A percentile compares a stretch with the other conserved stretches of the same genome.
phyloP scores from a whole-genome alignment of 768 basidiomycete genomes.

The Tricholoma furcatifolium region DNA sequence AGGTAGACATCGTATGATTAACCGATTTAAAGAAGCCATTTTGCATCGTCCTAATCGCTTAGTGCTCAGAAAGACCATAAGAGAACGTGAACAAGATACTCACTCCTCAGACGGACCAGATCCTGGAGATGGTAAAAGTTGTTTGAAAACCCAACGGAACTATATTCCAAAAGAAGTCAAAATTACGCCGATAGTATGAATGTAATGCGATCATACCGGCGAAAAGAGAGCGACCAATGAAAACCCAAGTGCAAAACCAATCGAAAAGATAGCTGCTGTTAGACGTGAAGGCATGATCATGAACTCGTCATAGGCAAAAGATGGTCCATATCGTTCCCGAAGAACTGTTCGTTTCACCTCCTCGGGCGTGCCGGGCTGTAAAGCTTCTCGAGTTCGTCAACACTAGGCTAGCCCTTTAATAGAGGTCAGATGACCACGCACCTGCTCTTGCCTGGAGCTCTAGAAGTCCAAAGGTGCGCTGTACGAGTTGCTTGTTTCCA shows the following conservation, averaged over 20 bases:
- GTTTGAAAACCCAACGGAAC: constrained; percentile 58
- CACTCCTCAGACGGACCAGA: constrained; percentile 67
- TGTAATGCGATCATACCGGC: constrained; percentile 33
- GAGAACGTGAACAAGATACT: constrained; percentile 20
- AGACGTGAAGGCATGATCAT: constrained; percentile 37
- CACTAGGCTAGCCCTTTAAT: not conserved
- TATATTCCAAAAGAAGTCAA: constrained; percentile 20
- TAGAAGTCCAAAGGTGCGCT: constrained; percentile 46
- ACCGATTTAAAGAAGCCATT: constrained; percentile 60
- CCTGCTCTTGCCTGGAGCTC: constrained; percentile 30
- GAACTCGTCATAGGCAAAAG: constrained; percentile 80
- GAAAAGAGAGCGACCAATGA: constrained; percentile 30
- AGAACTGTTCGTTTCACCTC: constrained; percentile 18
- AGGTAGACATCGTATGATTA: constrained; percentile 68
- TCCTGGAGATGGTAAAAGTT: constrained; percentile 50
- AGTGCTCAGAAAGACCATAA: not conserved
- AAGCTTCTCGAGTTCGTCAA: not conserved
- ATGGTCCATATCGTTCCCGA: constrained; percentile 55
- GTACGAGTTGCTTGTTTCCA: constrained; percentile 41
- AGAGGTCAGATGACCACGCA: constrained; percentile 4
- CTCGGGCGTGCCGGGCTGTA: not conserved
- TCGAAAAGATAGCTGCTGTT: constrained; percentile 38
- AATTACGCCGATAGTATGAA: not conserved
- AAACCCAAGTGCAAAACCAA: constrained; percentile 33
- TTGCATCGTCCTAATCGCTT: constrained; percentile 45